Base-by-base conservation (phyloP, 805 yeast genomes). In the Candida maris region DNA sequence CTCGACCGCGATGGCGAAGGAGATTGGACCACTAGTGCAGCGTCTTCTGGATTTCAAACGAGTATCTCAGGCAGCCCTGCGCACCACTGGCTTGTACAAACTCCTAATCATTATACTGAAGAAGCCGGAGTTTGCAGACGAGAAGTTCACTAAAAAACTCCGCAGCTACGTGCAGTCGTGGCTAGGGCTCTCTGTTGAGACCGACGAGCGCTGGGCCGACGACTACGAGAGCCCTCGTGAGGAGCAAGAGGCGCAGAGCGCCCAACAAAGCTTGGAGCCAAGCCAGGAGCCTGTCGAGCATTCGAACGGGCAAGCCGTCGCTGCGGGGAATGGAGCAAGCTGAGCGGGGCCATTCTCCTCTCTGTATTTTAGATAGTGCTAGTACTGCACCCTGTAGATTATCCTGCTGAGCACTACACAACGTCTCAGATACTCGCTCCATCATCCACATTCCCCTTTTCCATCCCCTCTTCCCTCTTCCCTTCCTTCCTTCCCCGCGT, bases 191-290 rank as follows among this genome's bases (percentile, higher is more conserved):
- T 41, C 40, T 4, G 50, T 67, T 19, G 41, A 42, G 3, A 49
- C 44, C 3, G 66, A 65, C 32, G 56, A 53, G 15, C 50, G 45
- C 22, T 52, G 55, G 52, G 41, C 41, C 9, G 59, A 51, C 38
- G 52, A 41, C 15, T 54, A 51, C 36, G 55, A 14, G 45, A 48
- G 28, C 27, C 43, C 31, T 24, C 42, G 30, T 34, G 33, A 15
- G 24, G 49, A 44, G 18, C 38, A 69, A 70, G 49, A 72, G 79
- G 27, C 65, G 71, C 32, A 65, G 71, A 44, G 75, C 79, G 65
- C 66, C 67, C 13, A 48, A 63, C 35, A 89, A 70, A 96, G 52
- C 65, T 73, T 31, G 49, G 77, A 43, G 73, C 95, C 46, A 63
- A 73, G 38, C 71, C 64, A 17, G 54, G 56, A 30, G 35, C 49